phyloP scores from a whole-genome alignment of 768 basidiomycete species.

The Auriculariales sp. region DNA sequence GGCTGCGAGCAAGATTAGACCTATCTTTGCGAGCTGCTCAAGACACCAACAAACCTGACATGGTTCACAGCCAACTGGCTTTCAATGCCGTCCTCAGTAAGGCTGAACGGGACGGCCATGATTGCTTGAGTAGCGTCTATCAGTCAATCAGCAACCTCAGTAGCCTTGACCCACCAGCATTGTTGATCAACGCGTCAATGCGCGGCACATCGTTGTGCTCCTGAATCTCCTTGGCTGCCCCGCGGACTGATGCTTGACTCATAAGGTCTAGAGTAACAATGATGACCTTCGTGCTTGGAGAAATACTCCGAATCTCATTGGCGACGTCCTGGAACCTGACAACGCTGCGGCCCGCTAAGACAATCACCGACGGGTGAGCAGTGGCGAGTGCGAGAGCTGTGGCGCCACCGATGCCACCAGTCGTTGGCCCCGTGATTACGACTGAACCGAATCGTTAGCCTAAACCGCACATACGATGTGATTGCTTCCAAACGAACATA shows the following conservation, averaged over 20 bases:
- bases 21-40: too few relatives aligned
- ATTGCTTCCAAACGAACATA: background rate
- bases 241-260: background rate
- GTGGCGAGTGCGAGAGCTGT: background rate
- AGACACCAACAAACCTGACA: too few relatives aligned
- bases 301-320: background rate
- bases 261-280: conserved; percentile 1
- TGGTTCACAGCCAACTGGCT: conserved; percentile 6
- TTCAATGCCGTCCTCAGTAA: background rate
- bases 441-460: background rate
- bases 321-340: background rate
- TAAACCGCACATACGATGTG: background rate
- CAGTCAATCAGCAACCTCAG: background rate
- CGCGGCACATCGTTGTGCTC: background rate
- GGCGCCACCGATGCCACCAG: background rate
- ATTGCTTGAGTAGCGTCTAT: background rate
- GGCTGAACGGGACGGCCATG: background rate
- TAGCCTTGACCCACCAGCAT: background rate
- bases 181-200: conserved; percentile 5
- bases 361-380: background rate
- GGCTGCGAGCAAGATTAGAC: too few relatives aligned
- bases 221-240: conserved; percentile 3
- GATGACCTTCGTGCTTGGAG: background rate
- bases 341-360: background rate
- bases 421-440: background rate